Evolutionary conservation across 2,329 filamentous ascomycete species (phyloP).

Genomic region (Periconia sp.): DNA sequence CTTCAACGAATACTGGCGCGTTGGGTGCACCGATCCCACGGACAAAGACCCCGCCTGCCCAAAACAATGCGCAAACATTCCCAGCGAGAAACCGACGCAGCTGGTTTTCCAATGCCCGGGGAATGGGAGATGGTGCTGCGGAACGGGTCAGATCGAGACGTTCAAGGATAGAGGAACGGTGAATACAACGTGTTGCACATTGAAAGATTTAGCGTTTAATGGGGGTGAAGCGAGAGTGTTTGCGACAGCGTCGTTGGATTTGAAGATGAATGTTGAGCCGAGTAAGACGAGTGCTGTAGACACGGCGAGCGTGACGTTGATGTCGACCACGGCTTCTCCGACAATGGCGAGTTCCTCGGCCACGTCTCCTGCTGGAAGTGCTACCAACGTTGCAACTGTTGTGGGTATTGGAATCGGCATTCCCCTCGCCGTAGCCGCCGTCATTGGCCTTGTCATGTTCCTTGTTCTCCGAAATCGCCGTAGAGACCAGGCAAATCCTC

Average conservation of each 20-base stretch:
- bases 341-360: neutral
- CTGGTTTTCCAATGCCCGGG: conserved; percentile 8
- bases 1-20: conserved; percentile 14
- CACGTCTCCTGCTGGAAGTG: neutral
- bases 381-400: no score
- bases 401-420: neutral
- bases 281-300: neutral
- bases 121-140: conserved; percentile 8
- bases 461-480: neutral
- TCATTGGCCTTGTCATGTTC: neutral
- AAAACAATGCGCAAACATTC: conserved; percentile 11
- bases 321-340: neutral
- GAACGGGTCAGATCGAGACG: neutral
- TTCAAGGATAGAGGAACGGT: neutral
- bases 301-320: neutral
- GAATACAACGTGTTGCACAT: conserved; percentile 7
- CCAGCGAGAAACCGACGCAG: neutral
- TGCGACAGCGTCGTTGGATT: neutral
- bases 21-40: conserved; percentile 16
- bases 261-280: neutral
- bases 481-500: neutral
- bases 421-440: neutral
- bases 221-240: neutral
- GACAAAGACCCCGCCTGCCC: conserved; percentile 11
- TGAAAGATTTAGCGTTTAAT: neutral